Conservation (phyloP, 2,329 filamentous ascomycete species). For the Fusarium tjaetaba region DNA sequence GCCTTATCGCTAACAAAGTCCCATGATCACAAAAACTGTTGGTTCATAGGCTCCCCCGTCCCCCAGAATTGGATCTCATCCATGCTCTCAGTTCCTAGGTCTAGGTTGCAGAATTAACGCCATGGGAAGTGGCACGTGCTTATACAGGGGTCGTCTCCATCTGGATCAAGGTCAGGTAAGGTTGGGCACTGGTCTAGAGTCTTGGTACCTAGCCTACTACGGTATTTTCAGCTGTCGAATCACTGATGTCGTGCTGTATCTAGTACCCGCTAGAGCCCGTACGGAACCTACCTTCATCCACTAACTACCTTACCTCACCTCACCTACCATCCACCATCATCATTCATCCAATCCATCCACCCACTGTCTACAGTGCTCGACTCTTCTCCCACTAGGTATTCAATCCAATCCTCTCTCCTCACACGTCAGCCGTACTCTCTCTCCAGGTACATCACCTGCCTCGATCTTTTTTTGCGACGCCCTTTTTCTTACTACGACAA, state of each 20-base stretch:
- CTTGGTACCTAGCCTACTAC: background rate
- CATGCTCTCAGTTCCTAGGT: constrained; percentile 3
- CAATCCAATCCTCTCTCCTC: constrained; percentile 11
- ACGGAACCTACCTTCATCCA: background rate
- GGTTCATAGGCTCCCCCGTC: background rate
- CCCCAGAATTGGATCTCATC: background rate
- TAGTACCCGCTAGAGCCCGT: constrained; percentile 1
- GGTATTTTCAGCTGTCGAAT: constrained; percentile 14
- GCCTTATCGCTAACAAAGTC: background rate
- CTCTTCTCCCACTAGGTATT: constrained; percentile 9
- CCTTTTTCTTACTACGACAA: background rate
- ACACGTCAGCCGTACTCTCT: constrained; percentile 14
- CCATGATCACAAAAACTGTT: background rate
- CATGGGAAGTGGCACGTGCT: constrained; percentile 40
- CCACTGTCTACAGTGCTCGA: constrained; percentile 10
- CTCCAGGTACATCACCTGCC: constrained; percentile 19
- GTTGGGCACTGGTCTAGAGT: constrained; percentile 11
- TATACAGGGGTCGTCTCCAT: constrained; percentile 37
- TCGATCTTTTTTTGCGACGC: constrained; percentile 5
- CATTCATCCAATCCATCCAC: background rate
- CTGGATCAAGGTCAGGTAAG: constrained; percentile 8
- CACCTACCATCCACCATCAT: constrained; percentile 10
- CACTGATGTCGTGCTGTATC: constrained; percentile 23
- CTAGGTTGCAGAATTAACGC: constrained; percentile 12
- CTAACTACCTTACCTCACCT: background rate